Evolutionary conservation across 2,329 filamentous ascomycete species (phyloP), one percentile per base, ranked within the genome.

Genomic region (Trichoderma sp.): DNA sequence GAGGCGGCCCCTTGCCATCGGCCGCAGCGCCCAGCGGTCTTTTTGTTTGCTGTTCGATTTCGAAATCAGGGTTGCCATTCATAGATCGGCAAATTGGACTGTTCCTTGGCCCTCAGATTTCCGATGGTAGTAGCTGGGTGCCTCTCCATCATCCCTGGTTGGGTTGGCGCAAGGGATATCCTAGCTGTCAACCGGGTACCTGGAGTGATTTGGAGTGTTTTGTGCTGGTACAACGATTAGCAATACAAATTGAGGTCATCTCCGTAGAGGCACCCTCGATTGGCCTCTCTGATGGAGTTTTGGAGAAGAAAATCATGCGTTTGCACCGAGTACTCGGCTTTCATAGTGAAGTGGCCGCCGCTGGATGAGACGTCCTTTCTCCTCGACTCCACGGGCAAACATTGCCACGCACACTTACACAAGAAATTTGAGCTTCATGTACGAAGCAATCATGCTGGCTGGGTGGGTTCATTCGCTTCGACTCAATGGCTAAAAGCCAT

Each of bases 281-380:
- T 1, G 83, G 86, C n/a, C 79, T 78, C 1, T 82, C 82, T 0
- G 82, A 82, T 72, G 88, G 21, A 88, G 0, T 88, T 5, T 30
- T 6, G 28, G 5, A 30, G 7, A 30, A 30, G 3, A 30, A 30
- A 5, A 30, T 7, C 12, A 84, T 81, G 67, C 84, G 86, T 9
- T 84, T 78, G 70, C 79, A 81, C 9, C 86, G 34, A 14, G 3
- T 5, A 39, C 34, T 39, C 12, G 5, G 14, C 34, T 39, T 14
- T 12, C 3, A 10, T 12, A 39, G 14, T 7, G 34, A 14, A 39
- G 34, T 39, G 34, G 12, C 34, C 9, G 14, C 34, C 34, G 12
- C 3, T 4, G 12, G 14, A 39, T 39, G 4, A 10, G 12, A 39
- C 30, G 28, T 9, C 30, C 3, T 10, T 39, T 34, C 30, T 9